phyloP scores from a whole-genome alignment of 176 grass and related monocot genomes.

The bread wheat (Triticum aestivum) region DNA sequence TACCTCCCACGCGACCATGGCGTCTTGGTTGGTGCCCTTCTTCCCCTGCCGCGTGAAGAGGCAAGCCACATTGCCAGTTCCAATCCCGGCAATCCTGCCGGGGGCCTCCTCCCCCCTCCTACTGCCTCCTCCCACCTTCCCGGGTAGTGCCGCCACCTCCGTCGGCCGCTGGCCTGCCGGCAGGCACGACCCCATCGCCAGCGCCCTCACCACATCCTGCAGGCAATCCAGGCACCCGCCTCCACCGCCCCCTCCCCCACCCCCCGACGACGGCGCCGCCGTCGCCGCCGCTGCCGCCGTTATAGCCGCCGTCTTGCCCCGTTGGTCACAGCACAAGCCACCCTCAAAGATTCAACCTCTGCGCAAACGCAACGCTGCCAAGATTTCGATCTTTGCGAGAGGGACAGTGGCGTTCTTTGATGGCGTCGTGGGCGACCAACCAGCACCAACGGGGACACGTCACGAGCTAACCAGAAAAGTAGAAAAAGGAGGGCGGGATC shows the following conservation, averaged over 20 bases:
- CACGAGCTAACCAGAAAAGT: neutral
- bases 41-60: conserved; percentile 71
- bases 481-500: neutral
- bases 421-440: neutral
- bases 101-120: conserved; percentile 32
- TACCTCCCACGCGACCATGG: conserved; percentile 89
- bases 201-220: conserved; percentile 31
- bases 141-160: neutral
- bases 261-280: conserved; percentile 14
- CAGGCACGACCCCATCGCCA: conserved; percentile 48
- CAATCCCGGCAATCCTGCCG: conserved; percentile 39
- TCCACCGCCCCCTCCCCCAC: neutral
- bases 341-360: conserved; percentile 9
- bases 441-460: conserved; percentile 13
- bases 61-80: conserved; percentile 47
- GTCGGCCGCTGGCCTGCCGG: neutral
- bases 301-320: conserved; percentile 6
- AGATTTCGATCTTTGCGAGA: conserved; percentile 23
- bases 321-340: neutral
- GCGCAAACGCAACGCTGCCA: neutral
- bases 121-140: conserved; percentile 12
- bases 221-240: conserved; percentile 40
- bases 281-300: conserved; percentile 16
- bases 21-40: conserved; percentile 80
- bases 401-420: conserved; percentile 5